Base-by-base conservation (phyloP, 177 flowering plant species). In the Tripterygium wilfordii region DNA sequence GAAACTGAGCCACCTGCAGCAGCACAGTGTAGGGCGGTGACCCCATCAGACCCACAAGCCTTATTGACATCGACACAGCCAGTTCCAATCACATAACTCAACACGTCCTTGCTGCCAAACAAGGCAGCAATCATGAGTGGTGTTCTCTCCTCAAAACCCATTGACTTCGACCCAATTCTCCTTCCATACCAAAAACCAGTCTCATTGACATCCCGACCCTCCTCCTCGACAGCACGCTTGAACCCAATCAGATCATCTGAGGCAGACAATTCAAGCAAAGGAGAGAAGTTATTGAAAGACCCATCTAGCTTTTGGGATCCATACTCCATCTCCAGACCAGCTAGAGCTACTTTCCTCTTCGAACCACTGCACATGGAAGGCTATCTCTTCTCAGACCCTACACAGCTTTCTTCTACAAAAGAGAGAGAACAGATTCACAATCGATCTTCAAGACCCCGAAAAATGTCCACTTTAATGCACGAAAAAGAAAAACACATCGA, bases 11-110 rank as follows among this genome's bases (percentile, higher is more conserved):
- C 77, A 22, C 81, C 83, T 37, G 75, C 66, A 25, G 61, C 76
- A 24, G 83, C 83, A 51, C 79, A 75, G 60, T 78, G 81, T 20
- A 80, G 76, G 0, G 83, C 77, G 7, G 86, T 80, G 29, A 70
- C 78, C 17, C 65, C 54, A 63, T 75, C 83, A 0, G 73, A 66
- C 10, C 77, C 74, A 51, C 71, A 65, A 35, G 68, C 61, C 31
- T 62, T 47, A 42, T 80, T 77, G 23, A 80, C 69, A 62, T 80
- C 80, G 19, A 60, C 79, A 45, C 21, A 36, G 1, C 71, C 71
- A 0, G 56, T 57, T 31, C 58, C 61, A 43, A 80, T 62, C 4
- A 77, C 70, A 46, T 72, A 72, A 10, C 21, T 45, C 57, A 77
- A 8, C 14, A 80, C 72, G 16, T 62, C 56, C 33, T 47, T 57